Evolutionary conservation across 805 yeast species (phyloP).

Genomic region (Yarrowia bubula): DNA sequence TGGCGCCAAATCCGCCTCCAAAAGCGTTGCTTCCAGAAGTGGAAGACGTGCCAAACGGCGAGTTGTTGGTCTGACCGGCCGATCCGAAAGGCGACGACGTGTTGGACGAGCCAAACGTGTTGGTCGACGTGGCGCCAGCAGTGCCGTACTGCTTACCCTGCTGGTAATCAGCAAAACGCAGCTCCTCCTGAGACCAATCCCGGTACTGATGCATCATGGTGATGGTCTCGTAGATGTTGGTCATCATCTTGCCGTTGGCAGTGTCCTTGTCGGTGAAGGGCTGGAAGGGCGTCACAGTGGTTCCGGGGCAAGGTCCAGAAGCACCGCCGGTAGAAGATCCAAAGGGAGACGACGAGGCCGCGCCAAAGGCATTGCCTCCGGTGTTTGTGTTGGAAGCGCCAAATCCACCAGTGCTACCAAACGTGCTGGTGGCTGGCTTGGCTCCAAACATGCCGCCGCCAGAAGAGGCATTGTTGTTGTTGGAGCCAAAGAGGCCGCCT

Average conservation of each 20-base stretch:
- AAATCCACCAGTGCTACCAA: slow-evolving; percentile 31
- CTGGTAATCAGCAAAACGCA: slow-evolving; percentile 83
- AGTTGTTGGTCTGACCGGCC: slow-evolving; percentile 26
- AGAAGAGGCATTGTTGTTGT: slow-evolving; percentile 28
- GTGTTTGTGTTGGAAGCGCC: slow-evolving; percentile 35
- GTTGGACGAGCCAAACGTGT: slow-evolving; percentile 32
- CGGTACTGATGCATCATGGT: slow-evolving; percentile 88
- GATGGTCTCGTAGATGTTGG: slow-evolving; percentile 67
- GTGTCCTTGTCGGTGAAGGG: slow-evolving; percentile 71
- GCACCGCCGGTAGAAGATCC: slow-evolving; percentile 39
- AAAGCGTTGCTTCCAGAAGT: slow-evolving; percentile 14
- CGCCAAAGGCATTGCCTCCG: slow-evolving; percentile 4
- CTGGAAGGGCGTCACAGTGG: slow-evolving; percentile 67
- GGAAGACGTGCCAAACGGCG: slow-evolving; percentile 30
- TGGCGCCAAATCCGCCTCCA: slow-evolving; percentile 31
- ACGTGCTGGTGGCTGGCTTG: slow-evolving; percentile 29
- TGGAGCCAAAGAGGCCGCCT: slow-evolving; percentile 27
- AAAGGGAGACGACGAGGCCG: slow-evolving; percentile 35
- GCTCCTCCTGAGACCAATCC: slow-evolving; percentile 75
- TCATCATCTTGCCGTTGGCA: slow-evolving; percentile 34
- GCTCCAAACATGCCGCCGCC: slow-evolving; percentile 33
- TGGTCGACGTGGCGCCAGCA: slow-evolving; percentile 26
- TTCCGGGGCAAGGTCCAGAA: slow-evolving; percentile 53
- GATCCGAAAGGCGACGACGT: slow-evolving; percentile 34
- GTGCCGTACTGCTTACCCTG: slow-evolving; percentile 65